Percentiles rank a stretch among this genome's conserved stretches.
These are phyloP conservation scores for Desmodesmus armatus DNA, from an alignment of 139 green algal genomes.

Conservation along the genomic window DNA sequence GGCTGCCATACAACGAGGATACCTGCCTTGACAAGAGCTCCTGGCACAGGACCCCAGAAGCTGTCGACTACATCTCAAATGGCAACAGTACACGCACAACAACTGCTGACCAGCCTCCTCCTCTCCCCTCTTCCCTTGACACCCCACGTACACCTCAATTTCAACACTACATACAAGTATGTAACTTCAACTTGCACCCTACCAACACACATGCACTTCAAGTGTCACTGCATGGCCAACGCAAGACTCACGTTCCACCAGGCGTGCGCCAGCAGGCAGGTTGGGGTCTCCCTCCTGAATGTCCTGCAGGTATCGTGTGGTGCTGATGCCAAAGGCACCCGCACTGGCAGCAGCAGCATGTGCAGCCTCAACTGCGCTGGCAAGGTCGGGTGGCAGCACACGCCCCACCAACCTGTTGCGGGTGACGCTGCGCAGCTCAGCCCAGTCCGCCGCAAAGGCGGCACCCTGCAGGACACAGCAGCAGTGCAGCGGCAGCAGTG, in stretches of 20 bases:
- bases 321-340: constrained; percentile 73
- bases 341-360: constrained; percentile 57
- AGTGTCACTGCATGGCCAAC: background rate
- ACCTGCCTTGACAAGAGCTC: too few species aligned
- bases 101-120: too few species aligned
- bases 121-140: too few species aligned
- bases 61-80: too few species aligned
- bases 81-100: too few species aligned
- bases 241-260: background rate
- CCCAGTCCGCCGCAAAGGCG: constrained; percentile 81
- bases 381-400: constrained; percentile 48
- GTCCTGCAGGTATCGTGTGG: constrained; percentile 51
- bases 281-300: constrained; percentile 14
- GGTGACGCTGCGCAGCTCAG: constrained; percentile 71
- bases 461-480: too few species aligned
- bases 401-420: constrained; percentile 60
- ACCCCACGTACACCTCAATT: too few species aligned
- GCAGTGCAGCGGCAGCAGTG: too few species aligned
- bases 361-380: constrained; percentile 59
- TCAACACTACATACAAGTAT: too few species aligned
- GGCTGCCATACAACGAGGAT: too few species aligned
- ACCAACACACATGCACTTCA: background rate
- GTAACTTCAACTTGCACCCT: background rate
- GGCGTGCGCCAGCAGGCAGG: constrained; percentile 15
- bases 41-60: too few species aligned